Conservation (phyloP, 192 early-diverging fungal species). For the Umbelopsis sp. region DNA sequence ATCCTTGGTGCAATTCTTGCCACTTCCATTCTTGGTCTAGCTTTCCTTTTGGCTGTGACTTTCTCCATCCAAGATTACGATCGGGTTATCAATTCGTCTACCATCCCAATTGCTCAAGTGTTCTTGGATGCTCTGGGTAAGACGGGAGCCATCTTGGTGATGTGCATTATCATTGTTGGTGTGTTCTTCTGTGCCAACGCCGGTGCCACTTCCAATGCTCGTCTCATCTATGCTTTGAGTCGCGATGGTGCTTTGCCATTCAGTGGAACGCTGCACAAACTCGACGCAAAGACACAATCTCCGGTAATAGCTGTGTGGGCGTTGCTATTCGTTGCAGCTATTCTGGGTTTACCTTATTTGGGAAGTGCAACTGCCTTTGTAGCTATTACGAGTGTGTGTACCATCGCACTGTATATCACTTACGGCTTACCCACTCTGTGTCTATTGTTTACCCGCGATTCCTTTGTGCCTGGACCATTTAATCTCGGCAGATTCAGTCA, state of each 20-base stretch:
- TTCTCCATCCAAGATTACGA: conserved; percentile 48
- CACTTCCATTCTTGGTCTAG: conserved; percentile 38
- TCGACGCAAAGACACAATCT: conserved; percentile 42
- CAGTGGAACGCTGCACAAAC: conserved; percentile 34
- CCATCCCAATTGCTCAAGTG: conserved; percentile 40
- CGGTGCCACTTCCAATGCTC: conserved; percentile 44
- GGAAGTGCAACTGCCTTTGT: conserved; percentile 43
- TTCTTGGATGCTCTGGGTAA: conserved; percentile 46
- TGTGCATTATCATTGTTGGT: conserved; percentile 44
- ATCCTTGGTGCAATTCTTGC: conserved; percentile 44
- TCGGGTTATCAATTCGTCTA: conserved; percentile 24
- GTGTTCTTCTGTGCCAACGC: conserved; percentile 45
- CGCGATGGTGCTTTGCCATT: conserved; percentile 51
- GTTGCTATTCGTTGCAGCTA: conserved; percentile 35
- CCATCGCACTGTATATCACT: conserved; percentile 43
- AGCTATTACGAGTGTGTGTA: conserved; percentile 46
- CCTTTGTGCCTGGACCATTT: conserved; percentile 46
- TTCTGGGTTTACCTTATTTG: conserved; percentile 42
- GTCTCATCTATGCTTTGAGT: conserved; percentile 50
- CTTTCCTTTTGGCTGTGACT: conserved; percentile 39
- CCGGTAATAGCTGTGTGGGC: conserved; percentile 45
- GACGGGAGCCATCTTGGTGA: conserved; percentile 36
- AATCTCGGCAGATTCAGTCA: conserved; percentile 44
- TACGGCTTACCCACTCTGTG: conserved; percentile 47
- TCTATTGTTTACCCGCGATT: conserved; percentile 38